Evolutionary conservation across 352 stramenopile genomes (phyloP).

Genomic region (Globisporangium heterothallicum): DNA sequence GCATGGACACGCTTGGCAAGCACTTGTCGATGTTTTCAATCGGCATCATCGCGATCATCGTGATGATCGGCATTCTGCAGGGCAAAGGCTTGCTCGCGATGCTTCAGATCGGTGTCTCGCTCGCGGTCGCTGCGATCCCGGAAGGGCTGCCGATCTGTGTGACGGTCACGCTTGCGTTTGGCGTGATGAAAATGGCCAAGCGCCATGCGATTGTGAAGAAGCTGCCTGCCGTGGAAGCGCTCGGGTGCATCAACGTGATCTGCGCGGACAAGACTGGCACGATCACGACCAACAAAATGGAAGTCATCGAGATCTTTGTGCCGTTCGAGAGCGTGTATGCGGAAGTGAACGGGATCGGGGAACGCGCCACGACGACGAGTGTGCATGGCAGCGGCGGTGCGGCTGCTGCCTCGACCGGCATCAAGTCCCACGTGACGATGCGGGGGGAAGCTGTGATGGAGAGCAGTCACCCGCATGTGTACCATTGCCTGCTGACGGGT

Average conservation of each 20-base stretch:
- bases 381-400: neutral
- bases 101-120: constrained; percentile 94
- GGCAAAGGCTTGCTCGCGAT: constrained; percentile 93
- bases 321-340: constrained; percentile 71
- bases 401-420: constrained; percentile 5
- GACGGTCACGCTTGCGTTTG: constrained; percentile 72
- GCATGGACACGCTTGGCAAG: constrained; percentile 96
- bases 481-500: constrained; percentile 65
- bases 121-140: constrained; percentile 70
- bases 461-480: constrained; percentile 57
- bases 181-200: constrained; percentile 86
- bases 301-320: constrained; percentile 79
- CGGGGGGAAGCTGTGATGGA: constrained; percentile 59
- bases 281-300: constrained; percentile 89
- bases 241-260: constrained; percentile 91
- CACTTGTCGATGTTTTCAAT: constrained; percentile 92
- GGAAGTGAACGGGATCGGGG: constrained; percentile 55
- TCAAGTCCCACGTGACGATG: constrained; percentile 39
- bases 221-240: constrained; percentile 71
- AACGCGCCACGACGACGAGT: constrained; percentile 12
- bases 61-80: constrained; percentile 88
- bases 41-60: constrained; percentile 92
- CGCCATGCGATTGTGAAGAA: constrained; percentile 87
- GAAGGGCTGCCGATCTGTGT: constrained; percentile 79
- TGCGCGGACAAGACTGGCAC: constrained; percentile 95